phyloP scores from a whole-genome alignment of 2,329 filamentous ascomycete genomes.

The Drechslerella coelobrocha region DNA sequence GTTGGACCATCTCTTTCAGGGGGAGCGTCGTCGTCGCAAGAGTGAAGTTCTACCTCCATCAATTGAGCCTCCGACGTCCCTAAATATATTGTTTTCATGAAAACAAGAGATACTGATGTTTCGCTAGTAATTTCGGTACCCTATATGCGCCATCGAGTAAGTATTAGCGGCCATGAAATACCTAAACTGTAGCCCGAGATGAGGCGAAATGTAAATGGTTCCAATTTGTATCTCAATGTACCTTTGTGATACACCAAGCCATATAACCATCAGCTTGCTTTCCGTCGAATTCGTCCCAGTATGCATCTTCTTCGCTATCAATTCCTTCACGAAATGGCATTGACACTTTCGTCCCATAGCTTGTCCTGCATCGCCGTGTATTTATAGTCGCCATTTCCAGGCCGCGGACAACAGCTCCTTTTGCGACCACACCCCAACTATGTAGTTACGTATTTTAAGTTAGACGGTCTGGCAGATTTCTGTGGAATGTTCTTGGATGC shows the following conservation, averaged over 20 bases:
- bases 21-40: constrained; percentile 5
- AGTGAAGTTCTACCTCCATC: not conserved
- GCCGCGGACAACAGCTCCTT: constrained; percentile 12
- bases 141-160: not conserved
- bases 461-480: not conserved
- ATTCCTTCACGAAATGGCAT: not conserved
- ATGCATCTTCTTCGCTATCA: not conserved
- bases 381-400: constrained; percentile 8
- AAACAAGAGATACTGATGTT: not conserved
- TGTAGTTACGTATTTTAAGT: not conserved
- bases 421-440: constrained; percentile 17
- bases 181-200: too few relatives aligned
- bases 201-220: too few relatives aligned
- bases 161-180: too few relatives aligned
- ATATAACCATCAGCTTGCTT: constrained; percentile 3
- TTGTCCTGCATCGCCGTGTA: constrained; percentile 1
- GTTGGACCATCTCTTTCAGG: not conserved
- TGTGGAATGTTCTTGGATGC: not conserved
- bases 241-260: constrained; percentile 6
- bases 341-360: not conserved
- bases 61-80: not conserved
- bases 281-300: not conserved
- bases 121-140: constrained; percentile 10
- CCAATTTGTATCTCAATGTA: too few relatives aligned
- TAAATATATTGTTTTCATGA: not conserved